phyloP scores from a whole-genome alignment of 2,329 filamentous ascomycete genomes.

The Gnomoniopsis smithogilvyi region DNA sequence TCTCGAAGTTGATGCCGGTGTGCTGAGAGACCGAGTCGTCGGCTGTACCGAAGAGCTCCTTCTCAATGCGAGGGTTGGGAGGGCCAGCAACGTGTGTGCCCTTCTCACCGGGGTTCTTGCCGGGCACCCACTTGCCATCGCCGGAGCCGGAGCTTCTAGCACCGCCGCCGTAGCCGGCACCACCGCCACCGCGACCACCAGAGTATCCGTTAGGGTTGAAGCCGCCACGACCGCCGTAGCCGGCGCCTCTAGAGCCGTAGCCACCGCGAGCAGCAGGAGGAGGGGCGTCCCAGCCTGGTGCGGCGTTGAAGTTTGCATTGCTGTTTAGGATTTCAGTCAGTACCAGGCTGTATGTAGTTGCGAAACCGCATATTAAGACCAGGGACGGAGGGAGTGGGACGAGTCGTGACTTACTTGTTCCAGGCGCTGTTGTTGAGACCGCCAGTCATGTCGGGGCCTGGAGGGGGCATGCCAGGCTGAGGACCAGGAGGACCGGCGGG shows the following conservation, averaged over 20 bases:
- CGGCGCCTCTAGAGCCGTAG: background rate
- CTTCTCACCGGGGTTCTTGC: slow-evolving; percentile 46
- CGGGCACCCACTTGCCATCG: slow-evolving; percentile 90
- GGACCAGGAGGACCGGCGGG: slow-evolving; percentile 30
- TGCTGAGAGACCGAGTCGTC: slow-evolving; percentile 95
- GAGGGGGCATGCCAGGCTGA: slow-evolving; percentile 24
- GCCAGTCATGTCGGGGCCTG: slow-evolving; percentile 30
- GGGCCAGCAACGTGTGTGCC: slow-evolving; percentile 75
- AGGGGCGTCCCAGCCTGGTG: slow-evolving; percentile 17
- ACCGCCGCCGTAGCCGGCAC: slow-evolving; percentile 49
- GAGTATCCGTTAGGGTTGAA: slow-evolving; percentile 64
- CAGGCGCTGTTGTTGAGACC: slow-evolving; percentile 63
- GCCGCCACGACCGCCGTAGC: slow-evolving; percentile 28
- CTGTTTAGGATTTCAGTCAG: slow-evolving; percentile 29
- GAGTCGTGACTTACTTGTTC: slow-evolving; percentile 49
- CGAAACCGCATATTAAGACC: background rate
- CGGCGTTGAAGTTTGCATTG: slow-evolving; percentile 45
- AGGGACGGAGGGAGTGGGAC: background rate
- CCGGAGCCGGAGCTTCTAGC: slow-evolving; percentile 87
- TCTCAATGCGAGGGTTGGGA: slow-evolving; percentile 83
- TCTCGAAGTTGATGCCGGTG: slow-evolving; percentile 99
- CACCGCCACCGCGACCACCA: slow-evolving; percentile 37
- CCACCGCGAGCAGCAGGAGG: slow-evolving; percentile 1
- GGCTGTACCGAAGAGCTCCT: slow-evolving; percentile 86
- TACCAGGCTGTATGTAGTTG: slow-evolving; percentile 1